These are phyloP conservation scores for Boletus coffeatus DNA, from an alignment of 1,284 basidiomycete species.

Conservation along the genomic window DNA sequence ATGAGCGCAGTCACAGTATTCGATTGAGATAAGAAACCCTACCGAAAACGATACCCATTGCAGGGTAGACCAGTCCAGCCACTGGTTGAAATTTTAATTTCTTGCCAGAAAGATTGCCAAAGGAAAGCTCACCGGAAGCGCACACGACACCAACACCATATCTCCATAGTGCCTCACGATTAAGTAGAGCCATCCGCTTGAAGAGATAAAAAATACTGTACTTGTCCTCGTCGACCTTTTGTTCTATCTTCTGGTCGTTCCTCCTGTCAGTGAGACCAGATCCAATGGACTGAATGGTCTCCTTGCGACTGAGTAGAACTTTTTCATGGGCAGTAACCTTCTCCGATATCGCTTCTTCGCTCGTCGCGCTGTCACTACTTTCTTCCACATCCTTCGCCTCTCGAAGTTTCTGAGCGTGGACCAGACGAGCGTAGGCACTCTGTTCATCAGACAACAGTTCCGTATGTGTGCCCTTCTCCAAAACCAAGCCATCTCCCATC, in stretches of 20 bases:
- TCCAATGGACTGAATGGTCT: conserved; percentile 63
- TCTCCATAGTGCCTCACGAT: conserved; percentile 50
- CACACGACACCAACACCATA: conserved; percentile 54
- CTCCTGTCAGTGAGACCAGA: conserved; percentile 62
- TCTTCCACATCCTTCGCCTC: conserved; percentile 35
- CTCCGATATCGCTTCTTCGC: conserved; percentile 41
- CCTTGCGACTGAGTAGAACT: conserved; percentile 59
- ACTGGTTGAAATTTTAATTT: conserved; percentile 25
- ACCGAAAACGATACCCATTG: conserved; percentile 80
- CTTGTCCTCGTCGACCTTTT: conserved; percentile 38
- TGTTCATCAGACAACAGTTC: conserved; percentile 62
- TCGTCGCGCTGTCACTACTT: background rate
- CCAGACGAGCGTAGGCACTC: conserved; percentile 73
- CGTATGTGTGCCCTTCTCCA: conserved; percentile 84
- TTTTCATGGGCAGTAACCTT: conserved; percentile 42
- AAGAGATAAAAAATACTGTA: conserved; percentile 58
- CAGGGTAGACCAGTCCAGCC: conserved; percentile 82
- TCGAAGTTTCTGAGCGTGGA: conserved; percentile 76
- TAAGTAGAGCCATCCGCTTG: conserved; percentile 64
- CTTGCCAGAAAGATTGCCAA: background rate
- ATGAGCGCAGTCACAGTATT: background rate
- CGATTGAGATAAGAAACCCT: conserved; percentile 6
- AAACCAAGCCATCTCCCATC: conserved; percentile 77
- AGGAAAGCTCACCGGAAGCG: conserved; percentile 43
- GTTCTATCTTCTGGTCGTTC: conserved; percentile 32